Conservation (phyloP, 2,329 filamentous ascomycete genomes). For the Chrysoporthe puriensis region DNA sequence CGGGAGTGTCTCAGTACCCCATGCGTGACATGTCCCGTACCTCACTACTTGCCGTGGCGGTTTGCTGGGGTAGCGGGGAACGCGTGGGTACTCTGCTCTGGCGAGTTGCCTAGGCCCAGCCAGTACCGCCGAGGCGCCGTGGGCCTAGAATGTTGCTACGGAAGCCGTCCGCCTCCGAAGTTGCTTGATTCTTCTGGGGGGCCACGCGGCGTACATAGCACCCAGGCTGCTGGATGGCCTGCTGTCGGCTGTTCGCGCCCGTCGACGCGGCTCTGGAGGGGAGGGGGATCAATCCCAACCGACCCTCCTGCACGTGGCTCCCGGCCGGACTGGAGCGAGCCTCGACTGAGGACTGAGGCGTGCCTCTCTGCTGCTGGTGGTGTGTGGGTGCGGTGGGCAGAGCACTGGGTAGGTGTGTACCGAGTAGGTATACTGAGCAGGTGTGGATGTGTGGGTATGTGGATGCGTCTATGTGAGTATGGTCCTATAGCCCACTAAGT, state of each 20-base stretch:
- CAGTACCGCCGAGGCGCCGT: neutral
- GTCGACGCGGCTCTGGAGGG: neutral
- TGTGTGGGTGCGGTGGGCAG: neutral
- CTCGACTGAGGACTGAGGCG: neutral
- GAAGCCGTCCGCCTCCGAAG: too few relatives aligned
- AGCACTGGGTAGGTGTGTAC: too few relatives aligned
- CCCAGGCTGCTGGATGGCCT: too few relatives aligned
- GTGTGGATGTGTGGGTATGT: neutral
- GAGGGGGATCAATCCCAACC: neutral
- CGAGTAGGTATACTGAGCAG: neutral
- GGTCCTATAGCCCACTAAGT: neutral
- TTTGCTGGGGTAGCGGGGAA: too few relatives aligned
- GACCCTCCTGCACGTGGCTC: neutral
- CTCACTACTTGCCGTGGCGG: neutral
- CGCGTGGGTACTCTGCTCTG: too few relatives aligned
- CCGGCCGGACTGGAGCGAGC: neutral
- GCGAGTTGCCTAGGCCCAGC: too few relatives aligned
- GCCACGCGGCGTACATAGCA: too few relatives aligned
- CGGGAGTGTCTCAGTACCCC: neutral
- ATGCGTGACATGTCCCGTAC: neutral
- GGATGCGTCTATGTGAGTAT: neutral
- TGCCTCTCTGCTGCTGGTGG: too few relatives aligned
- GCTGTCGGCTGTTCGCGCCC: neutral
- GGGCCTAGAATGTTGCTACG: neutral
- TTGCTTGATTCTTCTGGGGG: too few relatives aligned